phyloP scores from a whole-genome alignment of 2,329 filamentous ascomycete genomes.

The Fusarium pseudocircinatum region DNA sequence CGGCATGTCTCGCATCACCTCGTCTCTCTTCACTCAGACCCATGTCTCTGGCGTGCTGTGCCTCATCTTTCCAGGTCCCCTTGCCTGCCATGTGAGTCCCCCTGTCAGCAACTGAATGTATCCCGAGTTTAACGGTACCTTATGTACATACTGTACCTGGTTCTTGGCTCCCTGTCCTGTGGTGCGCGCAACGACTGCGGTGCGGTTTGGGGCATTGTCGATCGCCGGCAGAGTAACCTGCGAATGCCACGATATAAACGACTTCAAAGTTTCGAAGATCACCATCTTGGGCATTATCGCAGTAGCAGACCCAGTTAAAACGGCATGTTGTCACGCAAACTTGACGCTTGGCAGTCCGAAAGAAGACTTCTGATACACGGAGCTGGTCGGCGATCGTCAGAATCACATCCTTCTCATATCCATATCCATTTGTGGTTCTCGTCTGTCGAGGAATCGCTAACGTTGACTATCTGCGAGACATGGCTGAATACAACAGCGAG shows the following conservation, averaged over 20 bases:
- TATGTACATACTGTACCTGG: not conserved
- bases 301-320: conserved; percentile 4
- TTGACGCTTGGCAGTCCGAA: conserved; percentile 4
- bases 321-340: not conserved
- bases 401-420: conserved; percentile 19
- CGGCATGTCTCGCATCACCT: conserved; percentile 41
- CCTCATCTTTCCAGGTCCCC: conserved; percentile 26
- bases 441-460: not conserved
- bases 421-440: conserved; percentile 1
- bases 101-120: conserved; percentile 23
- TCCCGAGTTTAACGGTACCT: conserved; percentile 15
- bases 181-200: conserved; percentile 15
- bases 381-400: conserved; percentile 9
- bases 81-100: conserved; percentile 31
- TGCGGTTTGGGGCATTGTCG: conserved; percentile 15
- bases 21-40: conserved; percentile 24
- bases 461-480: not conserved
- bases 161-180: conserved; percentile 26
- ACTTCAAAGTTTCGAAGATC: conserved; percentile 25
- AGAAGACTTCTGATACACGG: not conserved
- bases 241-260: conserved; percentile 22
- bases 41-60: conserved; percentile 39
- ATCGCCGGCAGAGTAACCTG: conserved; percentile 20
- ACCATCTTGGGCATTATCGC: conserved; percentile 12
- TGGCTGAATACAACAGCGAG: not conserved